Evolutionary conservation across 2,329 filamentous ascomycete species (phyloP).

Genomic region (Dactylonectria estremocensis): DNA sequence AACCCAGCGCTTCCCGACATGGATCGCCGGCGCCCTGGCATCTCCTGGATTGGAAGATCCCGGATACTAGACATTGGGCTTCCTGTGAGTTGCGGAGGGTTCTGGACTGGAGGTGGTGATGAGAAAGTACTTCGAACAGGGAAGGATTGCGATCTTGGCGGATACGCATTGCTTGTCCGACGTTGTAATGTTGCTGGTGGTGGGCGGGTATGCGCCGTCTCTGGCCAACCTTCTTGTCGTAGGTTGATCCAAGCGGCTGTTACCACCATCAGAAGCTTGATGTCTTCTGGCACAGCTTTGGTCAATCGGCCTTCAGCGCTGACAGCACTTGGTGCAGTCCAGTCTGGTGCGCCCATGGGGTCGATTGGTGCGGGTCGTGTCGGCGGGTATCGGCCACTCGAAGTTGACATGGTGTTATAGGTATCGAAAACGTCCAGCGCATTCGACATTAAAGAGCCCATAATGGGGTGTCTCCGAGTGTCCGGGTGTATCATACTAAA

Average conservation of each 20-base stretch:
- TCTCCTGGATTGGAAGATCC: constrained; percentile 37
- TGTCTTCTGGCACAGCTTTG: constrained; percentile 50
- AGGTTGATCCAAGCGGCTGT: constrained; percentile 58
- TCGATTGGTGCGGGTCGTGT: constrained; percentile 54
- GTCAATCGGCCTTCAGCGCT: constrained; percentile 51
- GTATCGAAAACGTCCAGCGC: constrained; percentile 79
- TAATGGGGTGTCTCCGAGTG: constrained; percentile 79
- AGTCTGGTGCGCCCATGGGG: constrained; percentile 38
- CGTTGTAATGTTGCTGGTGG: constrained; percentile 45
- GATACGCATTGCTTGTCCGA: constrained; percentile 42
- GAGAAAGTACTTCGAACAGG: constrained; percentile 40
- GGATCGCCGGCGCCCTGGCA: constrained; percentile 43
- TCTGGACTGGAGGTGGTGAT: constrained; percentile 29
- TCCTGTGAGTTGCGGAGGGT: constrained; percentile 33
- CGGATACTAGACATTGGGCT: constrained; percentile 39
- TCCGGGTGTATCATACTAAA: constrained; percentile 83
- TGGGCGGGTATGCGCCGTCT: constrained; percentile 49
- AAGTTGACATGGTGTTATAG: constrained; percentile 72
- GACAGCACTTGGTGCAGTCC: constrained; percentile 37
- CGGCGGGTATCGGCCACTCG: constrained; percentile 64
- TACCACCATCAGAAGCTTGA: constrained; percentile 56
- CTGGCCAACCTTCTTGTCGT: constrained; percentile 55
- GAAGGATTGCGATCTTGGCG: constrained; percentile 40
- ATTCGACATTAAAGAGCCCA: constrained; percentile 76
- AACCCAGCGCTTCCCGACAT: constrained; percentile 46